Conservation (phyloP, 805 yeast genomes). For the Maudiozyma bulderi region DNA sequence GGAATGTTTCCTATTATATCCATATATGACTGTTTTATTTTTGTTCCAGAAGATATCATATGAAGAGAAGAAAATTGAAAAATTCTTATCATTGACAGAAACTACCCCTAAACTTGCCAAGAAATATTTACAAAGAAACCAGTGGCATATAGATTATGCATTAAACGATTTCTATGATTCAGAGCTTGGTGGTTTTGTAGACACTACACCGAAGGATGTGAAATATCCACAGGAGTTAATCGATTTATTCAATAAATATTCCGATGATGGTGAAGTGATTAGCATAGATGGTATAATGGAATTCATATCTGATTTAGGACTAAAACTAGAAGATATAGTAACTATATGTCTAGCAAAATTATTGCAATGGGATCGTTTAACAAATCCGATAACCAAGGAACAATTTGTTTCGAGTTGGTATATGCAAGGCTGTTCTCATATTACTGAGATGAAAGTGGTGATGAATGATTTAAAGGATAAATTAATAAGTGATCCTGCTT, state of each 20-base stretch:
- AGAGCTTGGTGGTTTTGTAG: conserved; percentile 15
- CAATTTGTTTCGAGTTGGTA: conserved; percentile 20
- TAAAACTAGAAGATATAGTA: conserved; percentile 64
- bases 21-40: too few species aligned
- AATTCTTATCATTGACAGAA: conserved; percentile 19
- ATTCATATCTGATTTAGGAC: conserved; percentile 56
- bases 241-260: conserved; percentile 13
- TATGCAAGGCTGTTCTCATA: conserved; percentile 24
- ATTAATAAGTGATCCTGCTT: conserved; percentile 30
- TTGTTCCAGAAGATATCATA: not conserved
- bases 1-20: too few species aligned
- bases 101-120: conserved; percentile 14
- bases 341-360: conserved; percentile 64
- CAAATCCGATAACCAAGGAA: conserved; percentile 14
- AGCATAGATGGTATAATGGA: conserved; percentile 71
- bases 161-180: conserved; percentile 27
- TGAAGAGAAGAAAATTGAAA: conserved; percentile 7
- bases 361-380: conserved; percentile 33
- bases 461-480: conserved; percentile 28
- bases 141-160: conserved; percentile 25
- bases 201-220: not conserved
- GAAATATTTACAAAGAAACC: conserved; percentile 17
- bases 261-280: conserved; percentile 32
- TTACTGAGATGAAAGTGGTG: conserved; percentile 38
- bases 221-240: conserved; percentile 15